Conservation (phyloP, 768 basidiomycete species). For the Boletus sensibilis region DNA sequence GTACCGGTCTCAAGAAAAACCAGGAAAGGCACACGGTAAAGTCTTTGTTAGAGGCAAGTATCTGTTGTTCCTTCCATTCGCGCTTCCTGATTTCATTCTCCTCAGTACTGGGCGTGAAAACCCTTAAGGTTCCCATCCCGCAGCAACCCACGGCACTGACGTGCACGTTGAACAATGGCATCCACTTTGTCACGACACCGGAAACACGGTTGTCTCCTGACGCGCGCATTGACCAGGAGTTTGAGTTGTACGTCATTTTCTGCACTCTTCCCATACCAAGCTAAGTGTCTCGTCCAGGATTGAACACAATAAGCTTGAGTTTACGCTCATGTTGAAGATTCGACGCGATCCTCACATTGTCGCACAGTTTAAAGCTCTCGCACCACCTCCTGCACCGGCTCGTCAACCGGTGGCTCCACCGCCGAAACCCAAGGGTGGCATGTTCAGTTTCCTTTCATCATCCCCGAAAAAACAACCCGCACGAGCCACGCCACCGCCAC, state of each 20-base stretch:
- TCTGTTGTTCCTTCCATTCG: background rate
- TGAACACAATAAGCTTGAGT: slow-evolving; percentile 93
- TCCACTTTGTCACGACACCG: slow-evolving; percentile 92
- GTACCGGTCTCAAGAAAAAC: slow-evolving; percentile 71
- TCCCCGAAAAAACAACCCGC: slow-evolving; percentile 69
- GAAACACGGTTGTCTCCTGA: slow-evolving; percentile 61
- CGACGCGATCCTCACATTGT: slow-evolving; percentile 83
- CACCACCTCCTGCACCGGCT: slow-evolving; percentile 46
- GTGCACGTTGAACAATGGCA: slow-evolving; percentile 93
- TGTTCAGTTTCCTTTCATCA: slow-evolving; percentile 74
- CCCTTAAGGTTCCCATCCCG: slow-evolving; percentile 76
- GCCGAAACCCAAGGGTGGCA: slow-evolving; percentile 57
- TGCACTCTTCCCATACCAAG: background rate
- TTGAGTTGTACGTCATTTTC: slow-evolving; percentile 68
- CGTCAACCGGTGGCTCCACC: slow-evolving; percentile 45
- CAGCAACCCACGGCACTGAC: slow-evolving; percentile 70
- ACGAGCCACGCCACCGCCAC: slow-evolving; percentile 38
- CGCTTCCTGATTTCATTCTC: background rate
- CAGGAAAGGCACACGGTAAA: slow-evolving; percentile 83
- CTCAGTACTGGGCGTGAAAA: slow-evolving; percentile 73
- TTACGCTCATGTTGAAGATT: slow-evolving; percentile 86
- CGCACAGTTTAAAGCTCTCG: slow-evolving; percentile 68
- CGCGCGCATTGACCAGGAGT: slow-evolving; percentile 79
- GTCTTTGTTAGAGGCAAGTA: slow-evolving; percentile 87
- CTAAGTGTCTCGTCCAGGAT: slow-evolving; percentile 48